phyloP scores from a whole-genome alignment of 2,329 filamentous ascomycete species.

The Talaromyces amestolkiae region DNA sequence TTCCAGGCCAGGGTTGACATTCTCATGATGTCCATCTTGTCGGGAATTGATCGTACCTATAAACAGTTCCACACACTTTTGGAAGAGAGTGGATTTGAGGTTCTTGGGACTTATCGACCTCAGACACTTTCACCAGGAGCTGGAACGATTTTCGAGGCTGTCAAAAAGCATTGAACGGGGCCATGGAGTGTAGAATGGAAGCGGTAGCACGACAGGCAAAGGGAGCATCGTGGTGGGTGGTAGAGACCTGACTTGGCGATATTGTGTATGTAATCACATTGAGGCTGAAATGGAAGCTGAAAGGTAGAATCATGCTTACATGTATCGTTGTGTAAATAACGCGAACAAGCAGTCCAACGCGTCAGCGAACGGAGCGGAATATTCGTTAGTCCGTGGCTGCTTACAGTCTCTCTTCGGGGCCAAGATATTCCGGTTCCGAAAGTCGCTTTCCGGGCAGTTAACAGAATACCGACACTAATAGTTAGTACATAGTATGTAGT shows the following conservation, averaged over 20 bases:
- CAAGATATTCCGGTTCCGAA: neutral
- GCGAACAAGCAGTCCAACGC: neutral
- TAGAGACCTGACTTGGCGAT: no score
- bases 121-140: neutral
- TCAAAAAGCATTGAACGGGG: neutral
- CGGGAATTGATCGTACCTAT: constrained; percentile 24
- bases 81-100: constrained; percentile 20
- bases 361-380: neutral
- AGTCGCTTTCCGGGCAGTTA: neutral
- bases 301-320: no score
- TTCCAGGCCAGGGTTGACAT: constrained; percentile 20
- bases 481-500: no score
- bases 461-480: no score
- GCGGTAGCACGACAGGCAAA: neutral
- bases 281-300: no score
- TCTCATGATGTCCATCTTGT: constrained; percentile 25
- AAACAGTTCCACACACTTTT: constrained; percentile 26
- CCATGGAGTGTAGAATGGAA: neutral
- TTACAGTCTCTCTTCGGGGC: no score
- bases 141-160: neutral
- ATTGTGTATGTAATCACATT: no score
- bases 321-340: no score
- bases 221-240: neutral
- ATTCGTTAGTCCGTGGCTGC: neutral
- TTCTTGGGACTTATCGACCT: neutral